These are phyloP conservation scores for Chalciporus sphaerocephalus DNA, from an alignment of 768 basidiomycete species.

Conservation along the genomic window DNA sequence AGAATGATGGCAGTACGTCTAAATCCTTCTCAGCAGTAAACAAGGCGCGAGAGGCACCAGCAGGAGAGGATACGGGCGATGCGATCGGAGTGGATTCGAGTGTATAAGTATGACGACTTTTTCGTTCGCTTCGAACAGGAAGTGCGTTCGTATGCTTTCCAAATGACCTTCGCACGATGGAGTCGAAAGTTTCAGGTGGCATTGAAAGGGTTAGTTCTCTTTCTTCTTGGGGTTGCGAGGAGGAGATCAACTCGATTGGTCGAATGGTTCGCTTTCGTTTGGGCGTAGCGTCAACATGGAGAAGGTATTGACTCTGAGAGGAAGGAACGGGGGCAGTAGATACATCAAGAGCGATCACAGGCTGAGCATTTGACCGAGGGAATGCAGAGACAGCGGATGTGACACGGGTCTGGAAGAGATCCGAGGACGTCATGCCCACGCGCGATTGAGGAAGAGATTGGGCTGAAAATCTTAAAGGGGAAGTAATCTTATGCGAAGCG, in stretches of 20 bases:
- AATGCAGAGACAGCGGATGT: background rate
- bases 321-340: slow-evolving; percentile 21
- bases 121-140: background rate
- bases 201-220: slow-evolving; percentile 20
- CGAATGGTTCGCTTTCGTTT: slow-evolving; percentile 34
- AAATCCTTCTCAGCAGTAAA: slow-evolving; percentile 1
- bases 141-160: slow-evolving; percentile 2
- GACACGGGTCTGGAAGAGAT: slow-evolving; percentile 2
- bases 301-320: slow-evolving; percentile 34
- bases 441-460: background rate
- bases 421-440: background rate
- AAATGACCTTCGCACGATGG: background rate
- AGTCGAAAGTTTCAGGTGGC: background rate
- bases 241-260: slow-evolving; percentile 16
- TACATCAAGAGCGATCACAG: slow-evolving; percentile 1
- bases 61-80: slow-evolving; percentile 1
- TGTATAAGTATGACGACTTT: background rate
- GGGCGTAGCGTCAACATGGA: slow-evolving; percentile 28
- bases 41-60: background rate
- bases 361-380: slow-evolving; percentile 3
- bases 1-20: background rate
- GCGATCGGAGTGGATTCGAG: slow-evolving; percentile 4
- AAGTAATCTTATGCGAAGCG: background rate
- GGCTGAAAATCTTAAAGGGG: background rate
- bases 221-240: slow-evolving; percentile 34